These are phyloP conservation scores for Neonectria coccinea DNA, from an alignment of 2,329 filamentous ascomycete genomes.

Conservation along the genomic window DNA sequence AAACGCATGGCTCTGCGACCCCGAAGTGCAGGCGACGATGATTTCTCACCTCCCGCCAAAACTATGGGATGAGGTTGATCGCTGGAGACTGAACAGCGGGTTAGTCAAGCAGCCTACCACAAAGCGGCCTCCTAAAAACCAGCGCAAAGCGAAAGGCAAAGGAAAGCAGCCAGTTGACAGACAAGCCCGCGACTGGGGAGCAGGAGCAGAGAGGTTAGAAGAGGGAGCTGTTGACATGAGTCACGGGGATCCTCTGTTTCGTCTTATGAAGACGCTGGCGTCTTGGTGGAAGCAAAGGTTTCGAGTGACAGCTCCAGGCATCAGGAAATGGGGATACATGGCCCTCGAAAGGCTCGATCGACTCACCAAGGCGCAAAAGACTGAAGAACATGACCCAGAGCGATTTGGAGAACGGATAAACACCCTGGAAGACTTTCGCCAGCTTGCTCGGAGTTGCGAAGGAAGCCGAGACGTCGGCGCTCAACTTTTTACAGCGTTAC, in stretches of 20 bases:
- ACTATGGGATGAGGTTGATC: conserved; percentile 78
- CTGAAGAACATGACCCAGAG: conserved; percentile 69
- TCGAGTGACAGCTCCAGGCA: conserved; percentile 77
- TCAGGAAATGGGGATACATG: conserved; percentile 93
- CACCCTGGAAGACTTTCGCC: conserved; percentile 75
- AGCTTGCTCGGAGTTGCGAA: conserved; percentile 74
- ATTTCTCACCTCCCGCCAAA: conserved; percentile 77
- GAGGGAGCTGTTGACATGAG: conserved; percentile 80
- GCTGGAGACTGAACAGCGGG: conserved; percentile 77
- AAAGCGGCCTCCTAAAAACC: conserved; percentile 41
- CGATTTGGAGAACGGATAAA: conserved; percentile 81
- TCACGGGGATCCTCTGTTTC: conserved; percentile 82
- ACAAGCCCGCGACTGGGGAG: conserved; percentile 73
- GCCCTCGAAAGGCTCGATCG: conserved; percentile 78
- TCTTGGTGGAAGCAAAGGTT: conserved; percentile 93
- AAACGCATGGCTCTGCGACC: conserved; percentile 86
- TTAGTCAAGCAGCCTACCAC: conserved; percentile 59
- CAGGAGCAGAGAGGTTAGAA: conserved; percentile 75
- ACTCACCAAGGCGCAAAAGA: conserved; percentile 77
- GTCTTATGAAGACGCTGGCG: conserved; percentile 79
- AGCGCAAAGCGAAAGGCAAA: conserved; percentile 54
- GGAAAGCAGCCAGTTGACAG: conserved; percentile 53
- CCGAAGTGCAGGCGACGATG: conserved; percentile 79
- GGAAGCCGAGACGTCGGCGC: conserved; percentile 90
- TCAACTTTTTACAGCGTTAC: conserved; percentile 87